phyloP scores from a whole-genome alignment of 148 eudicot species.

The Euryodendron excelsum region DNA sequence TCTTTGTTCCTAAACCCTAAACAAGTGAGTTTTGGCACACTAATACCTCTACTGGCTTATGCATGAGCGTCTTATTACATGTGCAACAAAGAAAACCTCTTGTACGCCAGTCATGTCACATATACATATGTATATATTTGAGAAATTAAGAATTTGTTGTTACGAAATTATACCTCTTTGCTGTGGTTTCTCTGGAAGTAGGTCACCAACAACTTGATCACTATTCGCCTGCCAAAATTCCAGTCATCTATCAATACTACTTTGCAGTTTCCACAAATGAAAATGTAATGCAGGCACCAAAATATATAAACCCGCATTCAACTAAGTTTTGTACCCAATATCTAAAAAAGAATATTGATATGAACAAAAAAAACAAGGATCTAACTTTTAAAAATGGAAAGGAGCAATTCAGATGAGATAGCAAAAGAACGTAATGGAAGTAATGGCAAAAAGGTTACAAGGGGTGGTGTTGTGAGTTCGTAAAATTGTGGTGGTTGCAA shows the following conservation, averaged over 20 bases:
- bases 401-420: not conserved
- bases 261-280: not conserved
- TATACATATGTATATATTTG: not conserved
- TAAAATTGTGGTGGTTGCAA: not conserved
- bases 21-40: not conserved
- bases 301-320: not conserved
- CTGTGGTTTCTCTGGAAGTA: conserved; percentile 98
- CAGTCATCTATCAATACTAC: not conserved
- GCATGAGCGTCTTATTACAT: not conserved
- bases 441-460: not conserved
- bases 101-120: not conserved
- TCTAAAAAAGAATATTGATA: not conserved
- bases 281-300: not conserved
- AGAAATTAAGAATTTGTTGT: not conserved
- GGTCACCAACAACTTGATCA: conserved; percentile 92
- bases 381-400: not conserved
- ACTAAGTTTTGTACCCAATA: not conserved
- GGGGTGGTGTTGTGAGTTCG: not conserved
- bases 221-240: conserved; percentile 82
- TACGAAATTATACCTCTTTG: conserved; percentile 64
- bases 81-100: not conserved
- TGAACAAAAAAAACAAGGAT: not conserved
- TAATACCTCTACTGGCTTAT: not conserved
- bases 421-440: not conserved
- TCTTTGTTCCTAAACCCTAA: not conserved